Base-by-base conservation (phyloP, 177 flowering plant genomes). In the Vitis hybrid region DNA sequence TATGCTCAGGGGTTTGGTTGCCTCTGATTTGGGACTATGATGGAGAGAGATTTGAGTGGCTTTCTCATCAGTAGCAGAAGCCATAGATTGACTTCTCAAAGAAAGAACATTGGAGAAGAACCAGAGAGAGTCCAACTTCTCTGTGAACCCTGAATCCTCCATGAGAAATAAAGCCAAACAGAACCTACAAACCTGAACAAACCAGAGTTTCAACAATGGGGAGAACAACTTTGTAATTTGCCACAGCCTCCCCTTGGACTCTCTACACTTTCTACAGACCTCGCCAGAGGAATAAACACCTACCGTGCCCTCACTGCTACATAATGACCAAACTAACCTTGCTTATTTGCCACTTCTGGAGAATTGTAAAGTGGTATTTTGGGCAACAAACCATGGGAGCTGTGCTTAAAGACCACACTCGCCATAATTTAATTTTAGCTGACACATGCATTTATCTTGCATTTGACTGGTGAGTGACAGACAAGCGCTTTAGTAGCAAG, bases 91-190 rank as follows among this genome's bases (percentile, higher is more conserved):
- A n/a, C 70, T 2, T 50, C 23, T 51, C 52, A 68, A 6, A 3
- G 71, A 69, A 21, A 81, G 59, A 15, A 75, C 66, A 56, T 70
- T 84, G 74, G 66, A 50, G 80, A 66, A 82, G 73, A 78, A 84
- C 83, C 85, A 82, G 48, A 75, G 60, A 72, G 70, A 69, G 58
- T 84, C 87, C 1, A 80, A 74, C 65, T 65, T 65, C 62, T 80
- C 79, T 17, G 76, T n/a, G 60, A 81, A 40, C 69, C 56, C 23
- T 55, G 62, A 72, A 48, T 62, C 66, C 5, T 72, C 82, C 82
- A 81, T 81, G 64, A 52, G 19, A 15, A 34, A n/a, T 18, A 14
- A 52, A 58, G 13, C 17, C 52, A 26, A 57, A 60, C 23, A 21
- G 13, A 55, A 65, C 2, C 23, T n/a, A 1, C 18, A 62, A 51